phyloP scores from a whole-genome alignment of 208 protist genomes.

The Trypanosoma platydactyli region DNA sequence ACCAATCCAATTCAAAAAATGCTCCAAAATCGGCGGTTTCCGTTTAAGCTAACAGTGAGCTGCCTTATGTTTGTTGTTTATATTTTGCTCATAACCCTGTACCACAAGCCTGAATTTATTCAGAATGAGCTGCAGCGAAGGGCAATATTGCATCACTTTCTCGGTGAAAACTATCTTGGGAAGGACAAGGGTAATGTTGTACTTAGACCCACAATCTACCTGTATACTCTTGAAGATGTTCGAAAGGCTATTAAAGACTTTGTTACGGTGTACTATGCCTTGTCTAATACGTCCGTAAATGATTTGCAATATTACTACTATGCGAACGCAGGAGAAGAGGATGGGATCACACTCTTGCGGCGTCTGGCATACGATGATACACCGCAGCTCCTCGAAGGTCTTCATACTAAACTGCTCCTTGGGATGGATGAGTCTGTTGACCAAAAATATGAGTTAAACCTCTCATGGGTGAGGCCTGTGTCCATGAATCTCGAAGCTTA shows the following conservation, averaged over 20 bases:
- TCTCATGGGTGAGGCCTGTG: constrained; percentile 27
- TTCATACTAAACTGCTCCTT: not conserved
- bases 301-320: constrained; percentile 53
- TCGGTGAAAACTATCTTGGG: constrained; percentile 36
- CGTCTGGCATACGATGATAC: not conserved
- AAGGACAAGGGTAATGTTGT: constrained; percentile 58
- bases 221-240: constrained; percentile 40
- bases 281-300: constrained; percentile 43
- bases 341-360: constrained; percentile 7
- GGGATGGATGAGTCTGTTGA: not conserved
- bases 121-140: constrained; percentile 45
- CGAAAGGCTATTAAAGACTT: constrained; percentile 42
- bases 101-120: constrained; percentile 38
- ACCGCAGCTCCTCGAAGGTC: not conserved
- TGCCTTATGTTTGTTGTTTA: constrained; percentile 41
- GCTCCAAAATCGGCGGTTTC: constrained; percentile 35
- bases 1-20: constrained; percentile 42
- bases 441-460: not conserved
- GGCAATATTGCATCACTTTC: constrained; percentile 48
- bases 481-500: constrained; percentile 33
- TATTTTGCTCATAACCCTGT: constrained; percentile 35
- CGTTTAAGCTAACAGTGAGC: constrained; percentile 45
- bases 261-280: constrained; percentile 47
- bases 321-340: not conserved
- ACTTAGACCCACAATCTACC: constrained; percentile 40